These are phyloP conservation scores for Rhizoclosmatium sp. DNA, from an alignment of 192 early-diverging fungal species.

Conservation along the genomic window DNA sequence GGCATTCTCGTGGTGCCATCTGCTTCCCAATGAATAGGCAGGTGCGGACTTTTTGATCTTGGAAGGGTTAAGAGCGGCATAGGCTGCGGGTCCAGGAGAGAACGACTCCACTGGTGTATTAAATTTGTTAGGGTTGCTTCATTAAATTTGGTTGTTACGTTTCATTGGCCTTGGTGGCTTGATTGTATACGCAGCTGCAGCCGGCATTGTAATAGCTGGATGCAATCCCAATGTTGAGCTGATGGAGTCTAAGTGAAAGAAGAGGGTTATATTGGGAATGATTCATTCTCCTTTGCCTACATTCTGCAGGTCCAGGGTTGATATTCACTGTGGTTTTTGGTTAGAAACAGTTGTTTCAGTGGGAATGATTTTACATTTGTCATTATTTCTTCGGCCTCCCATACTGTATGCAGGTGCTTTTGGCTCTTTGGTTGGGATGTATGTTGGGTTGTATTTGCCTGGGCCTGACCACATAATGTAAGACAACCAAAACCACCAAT, in stretches of 20 bases:
- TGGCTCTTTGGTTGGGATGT: slow-evolving; percentile 58
- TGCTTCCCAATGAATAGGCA: slow-evolving; percentile 60
- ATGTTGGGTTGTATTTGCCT: slow-evolving; percentile 64
- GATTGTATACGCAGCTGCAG: slow-evolving; percentile 63
- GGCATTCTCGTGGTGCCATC: slow-evolving; percentile 49
- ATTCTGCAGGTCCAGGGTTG: slow-evolving; percentile 63
- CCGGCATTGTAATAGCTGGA: slow-evolving; percentile 58
- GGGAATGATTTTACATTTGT: slow-evolving; percentile 43
- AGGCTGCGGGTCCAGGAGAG: slow-evolving; percentile 65
- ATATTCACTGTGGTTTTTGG: slow-evolving; percentile 39
- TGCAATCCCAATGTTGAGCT: slow-evolving; percentile 59
- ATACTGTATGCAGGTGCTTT: slow-evolving; percentile 68
- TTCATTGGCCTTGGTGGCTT: slow-evolving; percentile 62
- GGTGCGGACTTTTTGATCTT: slow-evolving; percentile 62
- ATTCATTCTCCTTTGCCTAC: slow-evolving; percentile 26
- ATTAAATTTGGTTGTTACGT: slow-evolving; percentile 30
- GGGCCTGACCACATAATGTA: slow-evolving; percentile 46
- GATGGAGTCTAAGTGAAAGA: slow-evolving; percentile 43
- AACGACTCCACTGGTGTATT: slow-evolving; percentile 54
- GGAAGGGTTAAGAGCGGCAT: slow-evolving; percentile 53
- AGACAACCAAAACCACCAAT: not conserved
- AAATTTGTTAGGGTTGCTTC: not conserved
- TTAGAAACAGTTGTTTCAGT: not conserved
- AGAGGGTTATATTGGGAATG: slow-evolving; percentile 14
- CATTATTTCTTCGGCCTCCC: slow-evolving; percentile 53